Base-by-base conservation (phyloP, 2,329 filamentous ascomycete species). In the Polychaeton citri region DNA sequence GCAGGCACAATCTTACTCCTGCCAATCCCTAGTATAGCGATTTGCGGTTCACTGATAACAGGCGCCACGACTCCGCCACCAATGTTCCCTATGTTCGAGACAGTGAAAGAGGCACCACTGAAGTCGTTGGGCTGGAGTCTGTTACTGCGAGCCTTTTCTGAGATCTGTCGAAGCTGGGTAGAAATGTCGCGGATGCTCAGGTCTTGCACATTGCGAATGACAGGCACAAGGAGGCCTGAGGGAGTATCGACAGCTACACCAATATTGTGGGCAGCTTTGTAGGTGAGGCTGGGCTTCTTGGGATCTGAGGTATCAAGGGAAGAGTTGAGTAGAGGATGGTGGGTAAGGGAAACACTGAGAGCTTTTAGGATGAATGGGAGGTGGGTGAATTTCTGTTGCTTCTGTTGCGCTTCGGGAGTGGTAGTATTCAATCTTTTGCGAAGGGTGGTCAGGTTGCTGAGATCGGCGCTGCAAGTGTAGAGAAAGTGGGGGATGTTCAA, bases 341-440 rank as follows among this genome's bases (percentile, higher is more conserved):
- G 72, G 52, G 79, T 70, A 2, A 98, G 68, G 1, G 87, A 76
- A 44, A 94, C 66, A 15, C 88, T 96, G 32, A 95, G 76, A 19
- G 90, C 88, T 64, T 98, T 98, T 64, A 98, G 76, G 54, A 96
- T 79, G 65, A 98, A 95, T 3, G 90, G 85, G 6, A 98, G 74
- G 58, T 85, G 90, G 1, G 88, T 93, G 39, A 95, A 67, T 61
- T 87, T 86, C 46, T 68, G 62, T 9, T 75, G 38, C n/a, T n/a
- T n/a, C 7, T 28, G 24, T 28, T 28, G 24, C 58, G 30, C 57
- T 31, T 55, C 43, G 19, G 53, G 48, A 32, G 54, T 43, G 40
- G 44, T 55, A 40, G 52, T 51, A 61, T 93, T 93, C 39, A 95
- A 71, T 33, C 75, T 79, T 43, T 68, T 66, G 32, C 90, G 82